These are phyloP conservation scores for Umbelopsis ramanniana DNA, from an alignment of 192 early-diverging fungal genomes.

Conservation along the genomic window DNA sequence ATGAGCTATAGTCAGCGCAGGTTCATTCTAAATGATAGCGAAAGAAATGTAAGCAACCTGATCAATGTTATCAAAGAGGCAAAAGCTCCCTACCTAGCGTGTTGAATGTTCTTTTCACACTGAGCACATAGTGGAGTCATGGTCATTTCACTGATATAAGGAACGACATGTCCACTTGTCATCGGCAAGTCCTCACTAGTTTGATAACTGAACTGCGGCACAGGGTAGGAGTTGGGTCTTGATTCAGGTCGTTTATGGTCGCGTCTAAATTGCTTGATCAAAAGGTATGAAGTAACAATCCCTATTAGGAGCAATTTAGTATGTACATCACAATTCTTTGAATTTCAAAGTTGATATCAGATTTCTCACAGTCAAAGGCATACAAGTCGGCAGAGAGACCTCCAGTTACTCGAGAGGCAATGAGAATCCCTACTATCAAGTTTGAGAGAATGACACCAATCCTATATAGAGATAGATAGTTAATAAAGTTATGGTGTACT, in stretches of 20 bases:
- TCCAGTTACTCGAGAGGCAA: constrained; percentile 29
- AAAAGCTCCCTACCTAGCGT: background rate
- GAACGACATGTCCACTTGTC: background rate
- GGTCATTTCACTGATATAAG: background rate
- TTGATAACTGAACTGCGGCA: background rate
- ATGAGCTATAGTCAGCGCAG: too few relatives aligned
- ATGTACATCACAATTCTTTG: background rate
- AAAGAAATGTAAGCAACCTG: too few relatives aligned
- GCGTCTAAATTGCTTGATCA: constrained; percentile 37
- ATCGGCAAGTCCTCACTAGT: background rate
- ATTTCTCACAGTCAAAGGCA: constrained; percentile 39
- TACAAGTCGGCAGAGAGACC: constrained; percentile 37
- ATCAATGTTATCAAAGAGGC: background rate
- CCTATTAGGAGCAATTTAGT: constrained; percentile 22
- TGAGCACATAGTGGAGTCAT: background rate
- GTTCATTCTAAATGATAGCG: too few relatives aligned
- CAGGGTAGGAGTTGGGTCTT: background rate
- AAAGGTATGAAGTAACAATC: constrained; percentile 34
- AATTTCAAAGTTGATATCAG: background rate
- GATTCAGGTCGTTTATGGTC: background rate
- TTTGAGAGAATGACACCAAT: constrained; percentile 39
- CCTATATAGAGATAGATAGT: constrained; percentile 6
- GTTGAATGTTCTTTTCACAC: background rate
- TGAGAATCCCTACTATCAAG: constrained; percentile 31
- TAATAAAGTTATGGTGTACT: background rate